Evolutionary conservation across 2,329 filamentous ascomycete genomes (phyloP).

Genomic region (Fusarium nurragi): DNA sequence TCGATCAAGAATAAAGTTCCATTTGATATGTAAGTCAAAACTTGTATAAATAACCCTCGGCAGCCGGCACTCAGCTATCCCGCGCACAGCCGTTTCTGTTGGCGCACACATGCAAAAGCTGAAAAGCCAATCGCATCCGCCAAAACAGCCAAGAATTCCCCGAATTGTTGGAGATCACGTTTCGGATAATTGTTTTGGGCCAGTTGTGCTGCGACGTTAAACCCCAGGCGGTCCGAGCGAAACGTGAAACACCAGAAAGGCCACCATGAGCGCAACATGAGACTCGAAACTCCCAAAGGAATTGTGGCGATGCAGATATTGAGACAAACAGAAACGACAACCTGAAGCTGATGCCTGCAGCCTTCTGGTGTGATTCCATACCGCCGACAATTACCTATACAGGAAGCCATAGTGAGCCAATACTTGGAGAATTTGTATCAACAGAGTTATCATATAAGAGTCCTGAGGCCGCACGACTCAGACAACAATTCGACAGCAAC

Average conservation of each 20-base stretch:
- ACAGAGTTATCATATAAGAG: not conserved
- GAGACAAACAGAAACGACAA: constrained; percentile 8
- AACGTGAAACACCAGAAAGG: constrained; percentile 19
- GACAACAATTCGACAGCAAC: not conserved
- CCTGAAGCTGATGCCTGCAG: constrained; percentile 13
- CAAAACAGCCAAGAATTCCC: not conserved
- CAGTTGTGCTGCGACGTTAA: not conserved
- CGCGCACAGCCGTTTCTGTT: not conserved
- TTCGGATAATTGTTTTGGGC: not conserved
- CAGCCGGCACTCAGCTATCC: not conserved
- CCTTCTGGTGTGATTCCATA: not conserved
- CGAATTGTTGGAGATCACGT: not conserved
- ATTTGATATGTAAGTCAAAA: not conserved
- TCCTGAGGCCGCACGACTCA: not conserved
- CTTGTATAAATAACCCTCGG: not conserved
- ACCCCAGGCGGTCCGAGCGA: constrained; percentile 17
- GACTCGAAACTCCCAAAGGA: not conserved
- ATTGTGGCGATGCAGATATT: not conserved
- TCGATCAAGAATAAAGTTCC: not conserved
- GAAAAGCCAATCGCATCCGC: constrained; percentile 12
- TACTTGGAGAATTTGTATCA: not conserved
- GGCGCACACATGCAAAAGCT: not conserved
- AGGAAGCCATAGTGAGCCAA: not conserved
- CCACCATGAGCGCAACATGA: not conserved
- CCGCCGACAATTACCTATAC: not conserved